Evolutionary conservation across 2,329 filamentous ascomycete species (phyloP), one percentile per base, ranked within the genome.

Genomic region (Penicillium sp.): DNA sequence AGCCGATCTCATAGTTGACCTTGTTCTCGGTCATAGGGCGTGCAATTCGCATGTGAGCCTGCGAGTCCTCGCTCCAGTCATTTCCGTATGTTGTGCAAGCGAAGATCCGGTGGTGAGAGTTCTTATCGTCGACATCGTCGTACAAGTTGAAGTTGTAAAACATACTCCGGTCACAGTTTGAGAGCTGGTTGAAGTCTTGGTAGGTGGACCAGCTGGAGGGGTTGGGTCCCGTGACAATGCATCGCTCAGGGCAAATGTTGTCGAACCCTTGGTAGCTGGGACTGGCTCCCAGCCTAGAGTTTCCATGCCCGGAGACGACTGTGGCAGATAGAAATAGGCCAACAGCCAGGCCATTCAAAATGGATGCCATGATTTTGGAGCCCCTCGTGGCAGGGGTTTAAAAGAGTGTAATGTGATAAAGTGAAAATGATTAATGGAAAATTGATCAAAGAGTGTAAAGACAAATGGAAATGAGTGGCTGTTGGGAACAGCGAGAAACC

Each of bases 111-210:
- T 74, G 70, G 49, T 44, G 57, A 13, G 27, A n/a, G 32, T 50
- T 43, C 11, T 21, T 16, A 49, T 72, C 64, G 49, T 75, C 72
- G 10, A 75, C 67, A 10, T 53, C 51, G 50, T 75, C 71, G 43
- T 69, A 62, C 43, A 75, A 51, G n/a, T 67, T 67, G 55, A 75
- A 74, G 52, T 65, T 57, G 45, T 72, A 72, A 46, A 74, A 70
- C 53, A 74, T 59, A 48, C 66, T 66, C 57, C 67, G 47, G 32
- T 59, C 48, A 58, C 72, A 75, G 7, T 43, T 55, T 6, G 52
- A 56, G 52, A 72, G 59, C 43, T 61, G 45, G 3, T 65, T 60
- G 43, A 72, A 58, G 56, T 53, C 24, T 2, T 52, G 47, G 31
- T 64, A 63, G 32, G 50, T 56, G 5, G 62, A 66, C 62, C 62